Evolutionary conservation across 208 protist genomes (phyloP).

Genomic region (Naegleria lovaniensis): DNA sequence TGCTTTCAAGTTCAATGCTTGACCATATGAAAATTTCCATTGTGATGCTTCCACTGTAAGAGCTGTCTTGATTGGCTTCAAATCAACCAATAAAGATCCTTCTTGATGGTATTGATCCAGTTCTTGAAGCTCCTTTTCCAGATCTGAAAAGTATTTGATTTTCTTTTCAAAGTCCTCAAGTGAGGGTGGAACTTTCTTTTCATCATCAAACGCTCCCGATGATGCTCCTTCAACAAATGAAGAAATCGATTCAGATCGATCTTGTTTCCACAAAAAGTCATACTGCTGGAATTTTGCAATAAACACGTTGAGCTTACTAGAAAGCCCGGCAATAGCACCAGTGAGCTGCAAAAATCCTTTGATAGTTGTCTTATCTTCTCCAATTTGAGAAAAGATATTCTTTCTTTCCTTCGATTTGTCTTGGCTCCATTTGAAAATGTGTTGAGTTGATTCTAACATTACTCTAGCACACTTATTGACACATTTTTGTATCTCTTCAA

Average conservation of each 20-base stretch:
- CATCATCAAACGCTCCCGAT: constrained; percentile 27
- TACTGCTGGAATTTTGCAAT: constrained; percentile 41
- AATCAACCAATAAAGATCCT: constrained; percentile 48
- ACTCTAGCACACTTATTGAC: constrained; percentile 44
- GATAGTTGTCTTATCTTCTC: constrained; percentile 50
- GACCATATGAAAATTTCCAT: constrained; percentile 57
- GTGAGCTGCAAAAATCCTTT: constrained; percentile 55
- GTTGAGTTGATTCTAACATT: constrained; percentile 33
- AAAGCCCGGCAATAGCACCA: constrained; percentile 44
- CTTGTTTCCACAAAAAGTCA: constrained; percentile 5
- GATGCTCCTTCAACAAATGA: constrained; percentile 41
- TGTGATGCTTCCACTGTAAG: constrained; percentile 44
- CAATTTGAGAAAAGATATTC: constrained; percentile 33
- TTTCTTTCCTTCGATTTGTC: constrained; percentile 26
- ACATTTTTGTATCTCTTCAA: constrained; percentile 51
- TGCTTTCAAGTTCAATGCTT: constrained; percentile 49
- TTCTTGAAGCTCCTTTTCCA: constrained; percentile 38
- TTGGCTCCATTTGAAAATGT: constrained; percentile 44
- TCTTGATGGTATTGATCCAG: constrained; percentile 51
- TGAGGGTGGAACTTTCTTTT: constrained; percentile 32
- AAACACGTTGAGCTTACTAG: constrained; percentile 48
- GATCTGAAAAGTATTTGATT: constrained; percentile 41
- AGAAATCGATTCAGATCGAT: constrained; percentile 37
- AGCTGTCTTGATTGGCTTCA: constrained; percentile 48
- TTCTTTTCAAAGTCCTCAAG: constrained; percentile 47